Conservation (phyloP, 2,329 filamentous ascomycete species). For the Fusarium begoniae region DNA sequence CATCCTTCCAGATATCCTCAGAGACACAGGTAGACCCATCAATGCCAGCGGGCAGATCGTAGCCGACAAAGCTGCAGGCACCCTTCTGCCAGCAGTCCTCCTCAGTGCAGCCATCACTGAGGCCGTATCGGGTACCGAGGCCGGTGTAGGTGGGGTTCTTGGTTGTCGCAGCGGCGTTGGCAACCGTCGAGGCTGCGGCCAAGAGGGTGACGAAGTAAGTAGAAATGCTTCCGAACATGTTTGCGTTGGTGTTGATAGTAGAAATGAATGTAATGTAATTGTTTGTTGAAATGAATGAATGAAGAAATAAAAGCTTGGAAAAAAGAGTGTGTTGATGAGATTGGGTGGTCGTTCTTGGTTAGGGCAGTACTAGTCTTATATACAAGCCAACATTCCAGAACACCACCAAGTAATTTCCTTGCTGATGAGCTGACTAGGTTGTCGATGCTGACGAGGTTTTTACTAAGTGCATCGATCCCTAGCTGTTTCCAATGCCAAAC, state of each 20-base stretch:
- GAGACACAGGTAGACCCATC: slow-evolving; percentile 11
- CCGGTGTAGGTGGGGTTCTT: not conserved
- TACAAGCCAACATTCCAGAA: not conserved
- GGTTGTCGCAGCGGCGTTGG: not conserved
- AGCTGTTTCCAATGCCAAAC: not conserved
- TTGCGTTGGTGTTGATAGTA: not conserved
- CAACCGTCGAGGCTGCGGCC: slow-evolving; percentile 12
- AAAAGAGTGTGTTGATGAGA: slow-evolving; percentile 13
- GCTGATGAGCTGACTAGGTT: not conserved
- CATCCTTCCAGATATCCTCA: slow-evolving; percentile 13
- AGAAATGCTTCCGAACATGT: not conserved
- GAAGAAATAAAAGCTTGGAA: not conserved
- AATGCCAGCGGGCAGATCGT: slow-evolving; percentile 4
- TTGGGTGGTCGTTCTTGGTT: not conserved
- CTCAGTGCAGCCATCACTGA: slow-evolving; percentile 6
- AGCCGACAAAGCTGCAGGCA: slow-evolving; percentile 15
- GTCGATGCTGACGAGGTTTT: not conserved
- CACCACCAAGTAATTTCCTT: not conserved
- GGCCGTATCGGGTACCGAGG: slow-evolving; percentile 7
- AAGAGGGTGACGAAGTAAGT: slow-evolving; percentile 3
- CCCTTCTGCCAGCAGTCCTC: slow-evolving; percentile 15
- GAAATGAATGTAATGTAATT: not conserved
- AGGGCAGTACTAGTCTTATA: not conserved
- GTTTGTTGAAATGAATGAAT: not conserved
- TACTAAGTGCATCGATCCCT: not conserved